A percentile compares a stretch with the other conserved stretches of the same genome.
Evolutionary conservation across 2,329 filamentous ascomycete genomes (phyloP).

Genomic region (Aspergillus fructus): DNA sequence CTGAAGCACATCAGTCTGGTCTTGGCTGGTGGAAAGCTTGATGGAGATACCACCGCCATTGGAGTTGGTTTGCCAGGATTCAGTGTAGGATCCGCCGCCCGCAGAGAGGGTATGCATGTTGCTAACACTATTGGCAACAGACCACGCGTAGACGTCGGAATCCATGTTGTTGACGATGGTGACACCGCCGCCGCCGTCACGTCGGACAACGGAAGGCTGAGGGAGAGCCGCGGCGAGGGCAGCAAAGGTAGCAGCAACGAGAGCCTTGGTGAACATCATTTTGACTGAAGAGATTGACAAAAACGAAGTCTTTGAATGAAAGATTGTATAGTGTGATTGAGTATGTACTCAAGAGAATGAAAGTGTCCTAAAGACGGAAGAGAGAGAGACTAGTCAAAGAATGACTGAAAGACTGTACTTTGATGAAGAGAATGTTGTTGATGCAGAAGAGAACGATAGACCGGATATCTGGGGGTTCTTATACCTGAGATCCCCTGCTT

Average conservation of each 20-base stretch:
- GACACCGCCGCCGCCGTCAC: conserved; percentile 30
- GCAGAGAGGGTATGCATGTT: conserved; percentile 35
- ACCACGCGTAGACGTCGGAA: conserved; percentile 41
- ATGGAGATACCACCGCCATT: conserved; percentile 44
- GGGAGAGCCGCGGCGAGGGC: conserved; percentile 16
- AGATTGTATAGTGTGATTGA: conserved; percentile 3
- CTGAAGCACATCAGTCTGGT: conserved; percentile 40
- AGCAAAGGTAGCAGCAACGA: conserved; percentile 16
- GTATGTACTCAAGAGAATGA: conserved; percentile 10
- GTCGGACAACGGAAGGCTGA: conserved; percentile 27
- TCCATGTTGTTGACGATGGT: conserved; percentile 41
- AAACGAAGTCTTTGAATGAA: conserved; percentile 2
- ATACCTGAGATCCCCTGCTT: conserved; percentile 8
- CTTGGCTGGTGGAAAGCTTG: conserved; percentile 37
- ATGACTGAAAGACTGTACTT: conserved; percentile 14
- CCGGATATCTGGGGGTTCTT: conserved; percentile 3
- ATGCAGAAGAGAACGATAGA: conserved; percentile 7
- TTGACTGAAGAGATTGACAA: conserved; percentile 13
- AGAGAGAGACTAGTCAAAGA: conserved; percentile 17
- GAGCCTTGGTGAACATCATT: conserved; percentile 19
- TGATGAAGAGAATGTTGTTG: conserved; percentile 22
- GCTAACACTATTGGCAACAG: conserved; percentile 35
- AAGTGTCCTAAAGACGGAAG: conserved; percentile 12
- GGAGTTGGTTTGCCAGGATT: conserved; percentile 35
- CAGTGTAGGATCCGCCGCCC: conserved; percentile 35